Percentiles rank a stretch among this genome's conserved stretches.
phyloP scores from a whole-genome alignment of 2,329 filamentous ascomycete genomes.

The Coniochaeta sp. region DNA sequence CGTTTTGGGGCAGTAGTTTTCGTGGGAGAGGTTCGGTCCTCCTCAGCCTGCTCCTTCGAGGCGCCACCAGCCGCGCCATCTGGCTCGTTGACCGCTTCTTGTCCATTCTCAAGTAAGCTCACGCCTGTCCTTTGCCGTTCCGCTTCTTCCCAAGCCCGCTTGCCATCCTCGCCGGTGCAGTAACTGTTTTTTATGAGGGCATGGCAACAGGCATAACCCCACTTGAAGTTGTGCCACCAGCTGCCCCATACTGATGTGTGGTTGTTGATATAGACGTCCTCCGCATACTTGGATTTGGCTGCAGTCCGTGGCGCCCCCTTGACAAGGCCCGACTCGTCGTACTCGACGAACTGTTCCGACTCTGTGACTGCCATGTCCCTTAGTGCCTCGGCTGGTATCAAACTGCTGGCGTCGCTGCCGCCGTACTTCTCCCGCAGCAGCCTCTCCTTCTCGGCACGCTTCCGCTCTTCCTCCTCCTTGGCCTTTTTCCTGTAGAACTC shows the following conservation, averaged over 20 bases:
- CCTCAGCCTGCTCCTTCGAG: background rate
- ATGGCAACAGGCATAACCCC: slow-evolving; percentile 95
- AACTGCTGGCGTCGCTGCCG: slow-evolving; percentile 44
- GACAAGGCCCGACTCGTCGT: slow-evolving; percentile 82
- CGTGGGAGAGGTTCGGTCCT: slow-evolving; percentile 5
- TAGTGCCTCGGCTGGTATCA: slow-evolving; percentile 47
- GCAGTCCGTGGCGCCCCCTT: slow-evolving; percentile 75
- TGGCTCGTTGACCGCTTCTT: slow-evolving; percentile 14
- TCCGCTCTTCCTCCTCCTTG: slow-evolving; percentile 62
- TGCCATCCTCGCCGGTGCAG: slow-evolving; percentile 89
- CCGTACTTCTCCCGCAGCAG: slow-evolving; percentile 79
- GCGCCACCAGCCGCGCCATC: slow-evolving; percentile 15
- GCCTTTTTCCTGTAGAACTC: slow-evolving; percentile 79
- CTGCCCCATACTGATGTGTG: slow-evolving; percentile 92
- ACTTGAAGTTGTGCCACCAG: slow-evolving; percentile 93
- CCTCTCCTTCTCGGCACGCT: slow-evolving; percentile 60
- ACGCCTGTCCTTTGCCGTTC: slow-evolving; percentile 50
- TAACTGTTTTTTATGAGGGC: slow-evolving; percentile 94
- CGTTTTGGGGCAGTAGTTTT: slow-evolving; percentile 53
- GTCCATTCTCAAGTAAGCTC: slow-evolving; percentile 24
- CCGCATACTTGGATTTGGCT: slow-evolving; percentile 84
- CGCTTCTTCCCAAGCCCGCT: slow-evolving; percentile 69
- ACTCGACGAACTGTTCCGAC: slow-evolving; percentile 85
- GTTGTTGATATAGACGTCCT: slow-evolving; percentile 84
- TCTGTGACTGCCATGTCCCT: slow-evolving; percentile 65